Evolutionary conservation across 2,329 filamentous ascomycete genomes (phyloP), one percentile per base, ranked within the genome.

Genomic region (Rutstroemia sp.): DNA sequence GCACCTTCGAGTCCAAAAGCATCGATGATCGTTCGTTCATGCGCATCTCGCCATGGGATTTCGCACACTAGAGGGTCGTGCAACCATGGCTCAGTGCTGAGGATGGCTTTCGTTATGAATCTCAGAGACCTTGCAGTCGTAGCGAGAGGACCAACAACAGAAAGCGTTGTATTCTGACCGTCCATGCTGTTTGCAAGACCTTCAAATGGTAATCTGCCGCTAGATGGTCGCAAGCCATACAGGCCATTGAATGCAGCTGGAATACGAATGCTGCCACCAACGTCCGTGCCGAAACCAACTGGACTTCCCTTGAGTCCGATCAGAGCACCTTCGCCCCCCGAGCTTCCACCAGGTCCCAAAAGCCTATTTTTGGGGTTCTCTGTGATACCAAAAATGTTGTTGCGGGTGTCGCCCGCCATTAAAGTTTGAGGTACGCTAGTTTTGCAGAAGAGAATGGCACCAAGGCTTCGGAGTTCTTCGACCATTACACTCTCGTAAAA

Each of bases 11-110:
- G 14, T 14, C 71, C 65, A 19, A 77, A 73, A 2, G 76, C 67
- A 10, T 75, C 69, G 2, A 70, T 54, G 3, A 76, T 61, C 0
- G 61, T 62, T 34, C 68, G 56, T 56, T 68, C 67, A 42, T 68
- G 62, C 37, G 79, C 74, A 23, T 77, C 70, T 2, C 84, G 77
- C 79, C 85, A 90, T 0, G 85, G 86, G 0, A 90, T 73, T 19
- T 86, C 82, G 42, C 82, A 71, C 0, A 85, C 82, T 0, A 83
- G 71, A 0, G 86, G 85, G 66, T 90, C 86, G 60, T 80, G 71
- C 1, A 82, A 69, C 87, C 86, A 90, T 0, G 86, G 86, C 53
- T 81, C 64, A 34, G 77, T 77, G 12, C 72, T 73, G 1, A 90
- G 71, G 2, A 88, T 66, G 0, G 78, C 71, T 62, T 81, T 77